A percentile compares a stretch with the other conserved stretches of the same genome.
Evolutionary conservation across 164 flowering plant species (phyloP).

Genomic region (Santalum album): DNA sequence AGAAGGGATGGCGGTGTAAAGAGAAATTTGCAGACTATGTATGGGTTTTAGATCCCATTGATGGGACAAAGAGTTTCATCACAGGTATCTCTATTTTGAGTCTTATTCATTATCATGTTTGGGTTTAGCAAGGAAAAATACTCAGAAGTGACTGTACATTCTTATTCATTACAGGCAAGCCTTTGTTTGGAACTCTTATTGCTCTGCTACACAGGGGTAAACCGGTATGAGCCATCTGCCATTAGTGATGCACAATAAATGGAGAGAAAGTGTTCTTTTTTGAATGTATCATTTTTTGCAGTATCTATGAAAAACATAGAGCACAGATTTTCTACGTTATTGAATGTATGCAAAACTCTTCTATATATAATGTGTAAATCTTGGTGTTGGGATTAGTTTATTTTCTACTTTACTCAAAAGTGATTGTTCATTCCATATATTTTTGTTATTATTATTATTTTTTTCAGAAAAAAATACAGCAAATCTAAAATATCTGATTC

Average conservation of each 20-base stretch:
- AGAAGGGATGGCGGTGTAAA: constrained; percentile 88
- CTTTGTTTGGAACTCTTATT: constrained; percentile 94
- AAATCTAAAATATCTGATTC: no score
- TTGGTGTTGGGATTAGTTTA: no score
- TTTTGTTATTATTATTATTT: no score
- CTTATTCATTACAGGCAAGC: constrained; percentile 65
- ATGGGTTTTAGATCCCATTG: constrained; percentile 97
- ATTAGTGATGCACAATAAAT: neutral
- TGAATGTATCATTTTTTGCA: no score
- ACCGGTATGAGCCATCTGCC: constrained; percentile 51
- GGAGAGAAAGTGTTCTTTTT: neutral
- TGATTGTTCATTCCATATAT: no score
- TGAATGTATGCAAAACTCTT: no score
- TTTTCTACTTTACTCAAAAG: no score
- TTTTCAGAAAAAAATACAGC: no score
- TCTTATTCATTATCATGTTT: neutral
- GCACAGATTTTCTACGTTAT: no score
- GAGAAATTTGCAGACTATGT: constrained; percentile 74
- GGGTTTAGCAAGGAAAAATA: neutral
- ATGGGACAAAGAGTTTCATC: constrained; percentile 97
- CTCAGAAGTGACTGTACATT: neutral
- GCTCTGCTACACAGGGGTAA: constrained; percentile 69
- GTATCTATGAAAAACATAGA: no score
- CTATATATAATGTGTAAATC: no score
- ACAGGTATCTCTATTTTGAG: constrained; percentile 44